A percentile compares a stretch with the other conserved stretches of the same genome.
These are phyloP conservation scores for Zygoascus flipseniorum DNA, from an alignment of 805 yeast genomes.

Conservation along the genomic window DNA sequence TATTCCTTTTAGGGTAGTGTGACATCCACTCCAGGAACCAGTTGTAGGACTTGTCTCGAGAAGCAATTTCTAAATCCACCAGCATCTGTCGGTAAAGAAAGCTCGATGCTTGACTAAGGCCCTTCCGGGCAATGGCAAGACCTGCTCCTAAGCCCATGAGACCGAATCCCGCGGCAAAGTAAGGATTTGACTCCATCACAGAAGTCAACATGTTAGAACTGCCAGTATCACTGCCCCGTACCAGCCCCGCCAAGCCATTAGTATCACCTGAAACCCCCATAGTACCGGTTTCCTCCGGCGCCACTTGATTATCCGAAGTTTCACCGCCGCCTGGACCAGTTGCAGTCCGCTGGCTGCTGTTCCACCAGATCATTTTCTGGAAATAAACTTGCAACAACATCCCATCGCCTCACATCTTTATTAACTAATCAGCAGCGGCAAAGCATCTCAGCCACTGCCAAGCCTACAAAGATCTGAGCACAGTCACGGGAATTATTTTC, in stretches of 20 bases:
- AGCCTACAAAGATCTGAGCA: background rate
- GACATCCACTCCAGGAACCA: constrained; percentile 99
- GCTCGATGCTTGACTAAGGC: constrained; percentile 51
- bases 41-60: constrained; percentile 83
- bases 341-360: too few relatives aligned
- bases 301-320: too few relatives aligned
- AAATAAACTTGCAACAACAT: background rate
- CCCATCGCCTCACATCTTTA: background rate
- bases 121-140: constrained; percentile 67
- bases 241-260: background rate
- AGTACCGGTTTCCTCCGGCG: background rate
- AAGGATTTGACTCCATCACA: constrained; percentile 62
- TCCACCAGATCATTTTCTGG: too few relatives aligned
- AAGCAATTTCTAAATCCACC: constrained; percentile 88
- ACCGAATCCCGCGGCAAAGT: constrained; percentile 98
- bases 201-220: background rate
- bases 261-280: background rate
- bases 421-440: background rate
- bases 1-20: constrained; percentile 59
- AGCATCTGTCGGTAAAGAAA: constrained; percentile 73
- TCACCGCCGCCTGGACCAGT: too few relatives aligned
- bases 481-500: too few relatives aligned
- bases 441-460: background rate
- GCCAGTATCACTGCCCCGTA: background rate
- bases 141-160: constrained; percentile 91